Conservation (phyloP, 1,284 basidiomycete species). For the Schizopora paradoxa region DNA sequence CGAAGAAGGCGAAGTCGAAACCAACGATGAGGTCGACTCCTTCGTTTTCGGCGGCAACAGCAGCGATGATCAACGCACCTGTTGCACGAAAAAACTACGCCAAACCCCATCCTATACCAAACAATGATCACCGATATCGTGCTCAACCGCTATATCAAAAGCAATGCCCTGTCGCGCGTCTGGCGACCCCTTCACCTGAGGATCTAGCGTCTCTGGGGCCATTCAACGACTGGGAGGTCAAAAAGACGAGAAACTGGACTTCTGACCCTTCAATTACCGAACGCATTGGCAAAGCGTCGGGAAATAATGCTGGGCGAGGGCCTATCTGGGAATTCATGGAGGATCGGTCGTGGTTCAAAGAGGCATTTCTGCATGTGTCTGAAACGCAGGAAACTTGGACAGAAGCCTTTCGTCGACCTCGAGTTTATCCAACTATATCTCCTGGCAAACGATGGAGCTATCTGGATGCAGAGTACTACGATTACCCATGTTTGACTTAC, state of each 20-base stretch:
- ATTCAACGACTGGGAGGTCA: slow-evolving; percentile 17
- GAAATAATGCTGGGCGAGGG: slow-evolving; percentile 65
- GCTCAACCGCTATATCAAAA: slow-evolving; percentile 53
- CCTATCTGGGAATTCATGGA: slow-evolving; percentile 69
- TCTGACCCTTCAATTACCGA: slow-evolving; percentile 37
- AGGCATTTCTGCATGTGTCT: slow-evolving; percentile 34
- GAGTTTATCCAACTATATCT: slow-evolving; percentile 44
- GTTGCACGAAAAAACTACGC: slow-evolving; percentile 23
- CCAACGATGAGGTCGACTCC: not conserved
- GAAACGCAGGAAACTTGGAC: slow-evolving; percentile 6
- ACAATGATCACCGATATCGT: slow-evolving; percentile 61
- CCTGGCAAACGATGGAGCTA: slow-evolving; percentile 42
- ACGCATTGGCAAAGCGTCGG: slow-evolving; percentile 57
- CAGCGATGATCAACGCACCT: slow-evolving; percentile 16
- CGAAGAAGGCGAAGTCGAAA: slow-evolving; percentile 15
- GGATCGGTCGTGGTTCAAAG: slow-evolving; percentile 73
- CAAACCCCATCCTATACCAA: slow-evolving; percentile 46
- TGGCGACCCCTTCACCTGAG: slow-evolving; percentile 41
- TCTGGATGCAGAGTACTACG: slow-evolving; percentile 44
- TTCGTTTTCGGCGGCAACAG: slow-evolving; percentile 16
- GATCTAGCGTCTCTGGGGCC: slow-evolving; percentile 33
- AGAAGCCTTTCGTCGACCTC: slow-evolving; percentile 40
- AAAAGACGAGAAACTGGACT: slow-evolving; percentile 42
- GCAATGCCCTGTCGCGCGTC: slow-evolving; percentile 48
- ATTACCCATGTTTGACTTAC: not conserved